Evolutionary conservation across 2,329 filamentous ascomycete genomes (phyloP).

Genomic region (Colletotrichum endophyticum): DNA sequence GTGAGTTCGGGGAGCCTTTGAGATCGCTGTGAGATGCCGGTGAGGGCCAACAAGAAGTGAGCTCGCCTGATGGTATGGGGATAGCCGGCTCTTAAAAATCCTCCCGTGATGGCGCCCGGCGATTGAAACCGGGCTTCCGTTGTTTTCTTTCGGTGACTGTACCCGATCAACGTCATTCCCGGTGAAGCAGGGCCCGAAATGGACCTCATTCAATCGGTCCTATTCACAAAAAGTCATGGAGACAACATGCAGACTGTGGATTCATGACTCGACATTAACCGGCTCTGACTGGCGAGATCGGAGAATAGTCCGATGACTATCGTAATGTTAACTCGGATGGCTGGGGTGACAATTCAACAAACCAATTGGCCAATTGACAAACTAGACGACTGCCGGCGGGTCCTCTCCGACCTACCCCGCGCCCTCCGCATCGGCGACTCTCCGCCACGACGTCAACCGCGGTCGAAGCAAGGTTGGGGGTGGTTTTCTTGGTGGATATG

Average conservation of each 20-base stretch:
- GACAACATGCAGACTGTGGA: not conserved
- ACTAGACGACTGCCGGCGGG: not conserved
- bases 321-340: not conserved
- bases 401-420: not conserved
- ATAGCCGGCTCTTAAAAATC: not conserved
- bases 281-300: not conserved
- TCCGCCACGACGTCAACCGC: not conserved
- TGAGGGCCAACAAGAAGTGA: not conserved
- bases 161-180: not conserved
- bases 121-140: not conserved
- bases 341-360: not conserved
- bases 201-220: not conserved
- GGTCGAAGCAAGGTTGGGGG: not conserved
- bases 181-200: not conserved
- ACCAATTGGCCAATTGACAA: not conserved
- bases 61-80: too few species aligned
- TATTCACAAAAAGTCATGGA: not conserved
- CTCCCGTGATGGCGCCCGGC: not conserved
- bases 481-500: not conserved
- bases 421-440: constrained; percentile 8
- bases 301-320: not conserved
- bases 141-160: not conserved
- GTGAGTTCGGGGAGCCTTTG: not conserved
- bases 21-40: not conserved
- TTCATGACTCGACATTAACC: constrained; percentile 6